Percentiles rank a stretch among this genome's conserved stretches.
Evolutionary conservation across 2,329 filamentous ascomycete genomes (phyloP).

Genomic region (Neocatenulostroma microsporum): DNA sequence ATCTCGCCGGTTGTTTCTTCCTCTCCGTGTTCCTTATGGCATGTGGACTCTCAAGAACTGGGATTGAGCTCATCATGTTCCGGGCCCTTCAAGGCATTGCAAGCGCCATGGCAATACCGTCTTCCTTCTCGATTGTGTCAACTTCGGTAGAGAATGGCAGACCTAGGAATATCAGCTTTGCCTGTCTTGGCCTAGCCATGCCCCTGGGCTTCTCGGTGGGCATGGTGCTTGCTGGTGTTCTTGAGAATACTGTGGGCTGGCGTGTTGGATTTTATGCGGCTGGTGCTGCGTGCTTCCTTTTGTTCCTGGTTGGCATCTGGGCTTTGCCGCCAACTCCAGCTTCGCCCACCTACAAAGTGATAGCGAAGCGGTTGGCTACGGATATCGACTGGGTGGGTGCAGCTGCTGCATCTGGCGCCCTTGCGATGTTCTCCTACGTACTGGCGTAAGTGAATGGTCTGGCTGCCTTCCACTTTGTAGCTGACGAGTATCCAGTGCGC

Average conservation of each 20-base stretch:
- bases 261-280: conserved; percentile 44
- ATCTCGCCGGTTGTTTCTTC: conserved; percentile 40
- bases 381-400: conserved; percentile 51
- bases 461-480: no score
- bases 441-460: conserved; percentile 45
- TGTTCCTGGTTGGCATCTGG: conserved; percentile 33
- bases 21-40: conserved; percentile 37
- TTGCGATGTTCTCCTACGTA: conserved; percentile 46
- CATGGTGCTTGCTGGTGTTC: conserved; percentile 44
- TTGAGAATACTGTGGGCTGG: conserved; percentile 45
- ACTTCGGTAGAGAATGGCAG: conserved; percentile 39
- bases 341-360: conserved; percentile 4
- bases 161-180: conserved; percentile 45
- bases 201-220: conserved; percentile 47
- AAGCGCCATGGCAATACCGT: conserved; percentile 31
- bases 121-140: conserved; percentile 44
- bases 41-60: conserved; percentile 35
- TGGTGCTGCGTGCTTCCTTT: conserved; percentile 35
- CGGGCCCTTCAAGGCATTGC: conserved; percentile 14
- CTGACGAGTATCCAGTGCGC: conserved; percentile 7
- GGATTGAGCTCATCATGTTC: conserved; percentile 19
- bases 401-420: conserved; percentile 36
- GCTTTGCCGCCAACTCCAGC: conserved; percentile 28
- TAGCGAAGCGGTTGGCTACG: conserved; percentile 23
- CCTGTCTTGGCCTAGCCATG: conserved; percentile 42